A percentile compares a stretch with the other conserved stretches of the same genome.
Evolutionary conservation across 805 yeast genomes (phyloP).

Genomic region (Danielia oregonensis): DNA sequence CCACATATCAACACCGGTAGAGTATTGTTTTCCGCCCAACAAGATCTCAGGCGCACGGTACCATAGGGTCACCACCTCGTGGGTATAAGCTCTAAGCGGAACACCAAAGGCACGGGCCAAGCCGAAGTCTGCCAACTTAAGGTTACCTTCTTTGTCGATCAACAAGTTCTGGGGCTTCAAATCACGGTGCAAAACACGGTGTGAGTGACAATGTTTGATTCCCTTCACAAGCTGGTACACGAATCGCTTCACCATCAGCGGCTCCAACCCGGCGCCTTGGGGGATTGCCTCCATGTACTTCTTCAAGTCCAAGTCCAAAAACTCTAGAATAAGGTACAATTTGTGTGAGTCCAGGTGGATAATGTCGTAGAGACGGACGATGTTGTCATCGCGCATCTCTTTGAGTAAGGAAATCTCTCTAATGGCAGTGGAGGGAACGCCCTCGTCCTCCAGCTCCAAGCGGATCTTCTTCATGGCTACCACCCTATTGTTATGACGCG

Average conservation of each 20-base stretch:
- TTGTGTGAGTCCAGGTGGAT: constrained; percentile 94
- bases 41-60: constrained; percentile 95
- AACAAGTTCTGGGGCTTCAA: constrained; percentile 93
- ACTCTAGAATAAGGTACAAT: constrained; percentile 89
- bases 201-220: constrained; percentile 88
- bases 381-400: constrained; percentile 90
- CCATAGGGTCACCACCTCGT: constrained; percentile 98
- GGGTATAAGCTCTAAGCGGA: constrained; percentile 93
- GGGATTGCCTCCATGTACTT: constrained; percentile 96
- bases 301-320: constrained; percentile 88
- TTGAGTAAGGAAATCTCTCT: constrained; percentile 92
- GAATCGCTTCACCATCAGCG: constrained; percentile 86
- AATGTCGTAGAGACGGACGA: constrained; percentile 86
- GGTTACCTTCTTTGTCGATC: constrained; percentile 92
- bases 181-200: constrained; percentile 91
- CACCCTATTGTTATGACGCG: constrained; percentile 82
- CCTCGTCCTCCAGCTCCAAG: constrained; percentile 94
- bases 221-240: constrained; percentile 91
- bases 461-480: constrained; percentile 96
- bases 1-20: constrained; percentile 99
- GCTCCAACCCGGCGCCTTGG: constrained; percentile 84
- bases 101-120: constrained; percentile 97
- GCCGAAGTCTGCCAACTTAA: constrained; percentile 72
- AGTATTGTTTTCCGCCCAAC: constrained; percentile 93
- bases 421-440: constrained; percentile 97